Base-by-base conservation (phyloP, 164 flowering plant species). In the Liquidambar formosana region DNA sequence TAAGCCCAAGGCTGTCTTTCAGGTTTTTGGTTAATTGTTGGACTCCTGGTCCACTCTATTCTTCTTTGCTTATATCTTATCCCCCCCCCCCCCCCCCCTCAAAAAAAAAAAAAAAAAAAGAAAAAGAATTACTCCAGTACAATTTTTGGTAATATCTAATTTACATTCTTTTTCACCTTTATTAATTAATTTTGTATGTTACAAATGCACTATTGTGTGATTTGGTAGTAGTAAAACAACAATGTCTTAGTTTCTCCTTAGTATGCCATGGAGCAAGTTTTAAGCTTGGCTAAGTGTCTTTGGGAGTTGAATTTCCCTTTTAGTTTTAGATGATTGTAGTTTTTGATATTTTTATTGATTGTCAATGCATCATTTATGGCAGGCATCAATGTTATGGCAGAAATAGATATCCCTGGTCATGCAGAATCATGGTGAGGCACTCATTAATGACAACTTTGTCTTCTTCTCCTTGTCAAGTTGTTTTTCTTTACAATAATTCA, bases 311-410 rank as follows among this genome's bases (percentile, higher is more conserved):
- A 2, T 43, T 66, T 53, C 10, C 27, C 46, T n/a, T 33, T 18
- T 11, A 11, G 56, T 56, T 54, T 44, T 21, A 41, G 16, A 3
- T 10, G 47, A 26, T 38, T 22, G n/a, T n/a, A n/a, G n/a, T 14
- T 44, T 51, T 4, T 57, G 16, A 28, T 53, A 5, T 66, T 18
- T 66, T 44, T 61, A 41, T 3, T 59, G 45, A 57, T 27, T 61
- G 2, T 58, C 57, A 15, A 70, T 75, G n/a, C 18, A 19, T 67
- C 62, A 23, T 63, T 56, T 71, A 33, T 75, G 66, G 61, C 93
- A 95, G 97, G 99, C 53, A 88, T 92, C 75, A 85, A 92, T 81
- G 84, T 94, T 53, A 90, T 94, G 99, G 88, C 97, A 59, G 99
- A 94, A 82, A 73, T 92, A 49, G 98, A 94, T 82, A 85, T 94